A percentile compares a stretch with the other conserved stretches of the same genome.
phyloP scores from a whole-genome alignment of 1,284 basidiomycete species.

The Irpex sp. region DNA sequence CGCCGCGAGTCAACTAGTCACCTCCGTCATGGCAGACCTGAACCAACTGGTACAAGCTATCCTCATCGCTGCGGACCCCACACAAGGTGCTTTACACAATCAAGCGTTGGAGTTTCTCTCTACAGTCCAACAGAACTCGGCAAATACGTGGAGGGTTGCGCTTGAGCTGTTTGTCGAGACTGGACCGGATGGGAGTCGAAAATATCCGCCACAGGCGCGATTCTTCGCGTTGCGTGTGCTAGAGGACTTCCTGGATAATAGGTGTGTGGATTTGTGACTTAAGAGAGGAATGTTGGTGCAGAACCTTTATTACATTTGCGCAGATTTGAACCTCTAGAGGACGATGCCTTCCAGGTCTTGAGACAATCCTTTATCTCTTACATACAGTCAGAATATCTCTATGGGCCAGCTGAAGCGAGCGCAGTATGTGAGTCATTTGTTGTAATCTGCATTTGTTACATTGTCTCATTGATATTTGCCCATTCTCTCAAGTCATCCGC shows the following conservation, averaged over 20 bases:
- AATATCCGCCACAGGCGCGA: conserved; percentile 72
- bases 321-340: conserved; percentile 70
- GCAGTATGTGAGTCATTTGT: conserved; percentile 57
- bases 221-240: conserved; percentile 85
- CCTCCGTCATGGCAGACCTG: conserved; percentile 38
- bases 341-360: conserved; percentile 64
- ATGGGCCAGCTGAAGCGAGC: conserved; percentile 70
- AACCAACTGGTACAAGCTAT: conserved; percentile 81
- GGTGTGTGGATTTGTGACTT: conserved; percentile 45
- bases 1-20: conserved; percentile 3
- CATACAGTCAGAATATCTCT: conserved; percentile 77
- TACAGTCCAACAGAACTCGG: conserved; percentile 71
- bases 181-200: conserved; percentile 52
- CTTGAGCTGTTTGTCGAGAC: conserved; percentile 70
- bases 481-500: conserved; percentile 60
- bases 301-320: conserved; percentile 3
- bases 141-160: conserved; percentile 76
- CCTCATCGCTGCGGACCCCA: conserved; percentile 78
- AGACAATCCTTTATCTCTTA: conserved; percentile 71
- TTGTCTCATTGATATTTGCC: not conserved
- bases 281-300: not conserved
- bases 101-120: conserved; percentile 82
- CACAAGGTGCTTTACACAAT: conserved; percentile 63
- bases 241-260: conserved; percentile 82
- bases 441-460: too few species aligned